These are phyloP conservation scores for Hypoxylon sp. DNA, from an alignment of 2,329 filamentous ascomycete genomes.

Conservation along the genomic window DNA sequence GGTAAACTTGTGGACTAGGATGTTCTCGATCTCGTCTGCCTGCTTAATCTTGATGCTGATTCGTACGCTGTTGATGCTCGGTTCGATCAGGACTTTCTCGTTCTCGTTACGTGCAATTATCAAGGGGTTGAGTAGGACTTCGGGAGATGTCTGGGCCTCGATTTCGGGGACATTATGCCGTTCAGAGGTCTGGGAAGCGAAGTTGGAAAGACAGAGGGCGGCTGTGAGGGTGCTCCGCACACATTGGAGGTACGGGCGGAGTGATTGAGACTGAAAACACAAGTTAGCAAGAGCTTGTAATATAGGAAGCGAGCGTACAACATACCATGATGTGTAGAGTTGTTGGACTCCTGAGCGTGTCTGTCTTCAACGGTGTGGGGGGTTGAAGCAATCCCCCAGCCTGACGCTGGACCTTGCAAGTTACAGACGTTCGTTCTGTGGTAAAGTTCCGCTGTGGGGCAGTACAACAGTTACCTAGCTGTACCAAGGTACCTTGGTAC, in stretches of 20 bases:
- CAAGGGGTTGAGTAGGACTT: conserved; percentile 92
- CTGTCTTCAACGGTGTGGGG: conserved; percentile 34
- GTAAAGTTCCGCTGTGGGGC: conserved; percentile 44
- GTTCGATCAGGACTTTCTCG: conserved; percentile 95
- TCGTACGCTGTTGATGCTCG: conserved; percentile 95
- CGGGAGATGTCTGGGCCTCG: conserved; percentile 91
- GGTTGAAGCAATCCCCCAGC: conserved; percentile 43
- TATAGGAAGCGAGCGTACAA: conserved; percentile 1
- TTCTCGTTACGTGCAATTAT: conserved; percentile 96
- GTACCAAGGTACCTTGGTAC: background rate
- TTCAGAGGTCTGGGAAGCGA: conserved; percentile 96
- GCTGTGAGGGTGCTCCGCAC: conserved; percentile 95
- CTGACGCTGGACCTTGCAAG: conserved; percentile 35
- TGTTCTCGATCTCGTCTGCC: conserved; percentile 98
- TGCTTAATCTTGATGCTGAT: conserved; percentile 99
- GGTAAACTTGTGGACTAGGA: conserved; percentile 98
- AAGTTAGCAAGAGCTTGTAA: conserved; percentile 46
- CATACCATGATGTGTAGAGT: conserved; percentile 46
- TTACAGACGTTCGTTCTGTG: conserved; percentile 21
- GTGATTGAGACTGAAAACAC: conserved; percentile 85
- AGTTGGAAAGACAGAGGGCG: conserved; percentile 94
- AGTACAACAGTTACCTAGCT: background rate
- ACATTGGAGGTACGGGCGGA: conserved; percentile 95
- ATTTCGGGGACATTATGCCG: conserved; percentile 98
- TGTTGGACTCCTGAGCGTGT: conserved; percentile 23